Conservation (phyloP, 768 basidiomycete species). For the Pisolithus microcarpus region DNA sequence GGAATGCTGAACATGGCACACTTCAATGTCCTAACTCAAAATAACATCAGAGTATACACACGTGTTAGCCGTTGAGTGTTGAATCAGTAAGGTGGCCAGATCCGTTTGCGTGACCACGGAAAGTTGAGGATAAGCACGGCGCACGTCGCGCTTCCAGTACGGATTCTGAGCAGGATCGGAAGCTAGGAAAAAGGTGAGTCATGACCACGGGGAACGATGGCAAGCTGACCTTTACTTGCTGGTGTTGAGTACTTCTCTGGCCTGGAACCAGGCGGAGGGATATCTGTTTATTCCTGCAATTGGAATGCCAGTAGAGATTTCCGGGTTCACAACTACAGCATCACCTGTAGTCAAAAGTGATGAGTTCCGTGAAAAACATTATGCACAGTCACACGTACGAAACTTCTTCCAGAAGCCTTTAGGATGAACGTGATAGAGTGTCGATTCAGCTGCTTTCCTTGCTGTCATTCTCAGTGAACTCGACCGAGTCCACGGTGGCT, state of each 20-base stretch:
- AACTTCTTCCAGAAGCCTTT: constrained; percentile 98
- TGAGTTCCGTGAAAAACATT: not conserved
- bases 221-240: constrained; percentile 68
- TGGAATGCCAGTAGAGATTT: constrained; percentile 87
- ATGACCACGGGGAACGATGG: not conserved
- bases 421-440: constrained; percentile 81
- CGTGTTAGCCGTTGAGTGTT: constrained; percentile 63
- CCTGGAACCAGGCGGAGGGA: constrained; percentile 82
- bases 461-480: constrained; percentile 46
- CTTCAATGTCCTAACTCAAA: not conserved
- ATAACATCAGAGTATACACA: constrained; percentile 33
- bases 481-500: not conserved
- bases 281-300: constrained; percentile 65
- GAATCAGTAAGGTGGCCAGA: constrained; percentile 71
- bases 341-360: constrained; percentile 52
- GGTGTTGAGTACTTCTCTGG: constrained; percentile 83
- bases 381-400: constrained; percentile 42
- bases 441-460: constrained; percentile 80
- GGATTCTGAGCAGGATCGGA: constrained; percentile 85
- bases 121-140: constrained; percentile 86
- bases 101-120: constrained; percentile 83
- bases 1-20: constrained; percentile 38
- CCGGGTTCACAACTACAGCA: constrained; percentile 75
- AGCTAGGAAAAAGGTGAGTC: constrained; percentile 36
- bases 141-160: constrained; percentile 95